These are phyloP conservation scores for Puccinia brachypodii DNA, from an alignment of 1,284 basidiomycete species.

Conservation along the genomic window DNA sequence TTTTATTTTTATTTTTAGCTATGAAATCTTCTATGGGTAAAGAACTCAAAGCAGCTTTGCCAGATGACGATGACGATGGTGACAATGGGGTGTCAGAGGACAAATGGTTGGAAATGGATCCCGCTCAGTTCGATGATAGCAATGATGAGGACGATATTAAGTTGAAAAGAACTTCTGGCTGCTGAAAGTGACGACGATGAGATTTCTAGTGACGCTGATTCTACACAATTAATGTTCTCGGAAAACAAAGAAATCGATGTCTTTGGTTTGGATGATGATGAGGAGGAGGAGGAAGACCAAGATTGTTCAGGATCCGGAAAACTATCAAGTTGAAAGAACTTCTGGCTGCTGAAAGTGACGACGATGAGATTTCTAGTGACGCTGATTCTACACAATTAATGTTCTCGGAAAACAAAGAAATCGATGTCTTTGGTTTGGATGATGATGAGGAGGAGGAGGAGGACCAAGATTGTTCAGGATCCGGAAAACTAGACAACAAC, in stretches of 20 bases:
- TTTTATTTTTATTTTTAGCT: too few relatives aligned
- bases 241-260: constrained; percentile 52
- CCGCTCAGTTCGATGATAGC: background rate
- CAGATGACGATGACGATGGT: constrained; percentile 59
- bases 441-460: background rate
- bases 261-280: constrained; percentile 56
- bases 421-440: constrained; percentile 31
- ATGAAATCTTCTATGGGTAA: constrained; percentile 60
- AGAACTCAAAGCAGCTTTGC: constrained; percentile 51
- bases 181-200: constrained; percentile 66
- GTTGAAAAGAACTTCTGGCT: constrained; percentile 60
- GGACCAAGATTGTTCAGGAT: background rate
- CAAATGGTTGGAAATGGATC: constrained; percentile 59
- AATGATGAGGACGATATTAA: background rate
- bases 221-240: background rate
- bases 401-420: constrained; percentile 51
- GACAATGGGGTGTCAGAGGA: constrained; percentile 64
- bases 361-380: constrained; percentile 58
- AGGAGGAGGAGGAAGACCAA: too few relatives aligned
- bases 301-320: too few relatives aligned
- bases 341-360: constrained; percentile 67
- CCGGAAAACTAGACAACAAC: too few relatives aligned
- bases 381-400: background rate
- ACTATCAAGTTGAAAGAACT: background rate
- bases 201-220: constrained; percentile 29